Evolutionary conservation across 192 early-diverging fungal species (phyloP).

Genomic region (Coemansia sp.): DNA sequence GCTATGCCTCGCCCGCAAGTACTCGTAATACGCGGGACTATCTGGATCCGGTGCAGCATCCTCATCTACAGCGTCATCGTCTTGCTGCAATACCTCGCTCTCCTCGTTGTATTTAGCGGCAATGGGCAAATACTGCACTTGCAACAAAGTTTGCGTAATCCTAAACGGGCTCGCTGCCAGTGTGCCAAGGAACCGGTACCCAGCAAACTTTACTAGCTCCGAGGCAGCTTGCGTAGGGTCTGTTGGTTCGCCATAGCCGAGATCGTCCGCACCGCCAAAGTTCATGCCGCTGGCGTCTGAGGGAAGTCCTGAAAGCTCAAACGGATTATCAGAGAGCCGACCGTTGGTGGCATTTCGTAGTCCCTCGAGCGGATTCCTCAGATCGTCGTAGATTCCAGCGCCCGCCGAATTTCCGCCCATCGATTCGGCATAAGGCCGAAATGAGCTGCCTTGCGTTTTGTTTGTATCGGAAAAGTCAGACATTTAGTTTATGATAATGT

Average conservation of each 20-base stretch:
- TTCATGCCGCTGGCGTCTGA: slow-evolving; percentile 4
- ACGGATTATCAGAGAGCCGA: slow-evolving; percentile 4
- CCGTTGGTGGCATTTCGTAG: slow-evolving; percentile 21
- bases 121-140: slow-evolving; percentile 71
- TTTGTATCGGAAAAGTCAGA: slow-evolving; percentile 29
- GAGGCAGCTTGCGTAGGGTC: slow-evolving; percentile 55
- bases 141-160: slow-evolving; percentile 67
- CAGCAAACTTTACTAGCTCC: slow-evolving; percentile 65
- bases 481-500: slow-evolving; percentile 10
- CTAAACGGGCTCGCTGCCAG: slow-evolving; percentile 67
- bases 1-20: slow-evolving; percentile 43
- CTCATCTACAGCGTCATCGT: slow-evolving; percentile 1
- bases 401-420: slow-evolving; percentile 11
- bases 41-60: slow-evolving; percentile 44
- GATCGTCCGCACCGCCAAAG: slow-evolving; percentile 16
- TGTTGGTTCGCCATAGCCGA: slow-evolving; percentile 25
- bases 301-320: slow-evolving; percentile 12
- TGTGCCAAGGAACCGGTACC: slow-evolving; percentile 63
- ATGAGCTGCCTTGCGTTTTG: slow-evolving; percentile 26
- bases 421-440: slow-evolving; percentile 46
- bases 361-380: slow-evolving; percentile 38
- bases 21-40: slow-evolving; percentile 56
- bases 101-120: slow-evolving; percentile 15
- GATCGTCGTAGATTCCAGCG: slow-evolving; percentile 30
- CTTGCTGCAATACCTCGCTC: background rate